These are phyloP conservation scores for Mallotus repandus DNA, from an alignment of 441 rosid genomes.

Conservation along the genomic window DNA sequence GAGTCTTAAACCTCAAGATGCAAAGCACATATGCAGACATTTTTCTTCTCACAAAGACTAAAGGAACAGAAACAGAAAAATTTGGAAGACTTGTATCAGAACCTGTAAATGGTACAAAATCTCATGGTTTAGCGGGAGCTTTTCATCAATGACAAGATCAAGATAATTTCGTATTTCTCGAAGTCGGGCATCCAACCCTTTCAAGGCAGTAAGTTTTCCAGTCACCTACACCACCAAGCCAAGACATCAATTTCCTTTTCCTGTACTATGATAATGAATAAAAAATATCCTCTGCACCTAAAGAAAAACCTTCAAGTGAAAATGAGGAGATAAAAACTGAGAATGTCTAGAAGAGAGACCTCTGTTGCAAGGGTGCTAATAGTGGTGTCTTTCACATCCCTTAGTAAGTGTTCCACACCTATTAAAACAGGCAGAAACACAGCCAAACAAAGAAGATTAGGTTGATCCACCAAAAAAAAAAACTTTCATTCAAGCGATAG, in stretches of 20 bases:
- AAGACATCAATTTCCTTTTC: background rate
- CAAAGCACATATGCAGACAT: background rate
- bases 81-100: background rate
- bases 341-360: constrained; percentile 38
- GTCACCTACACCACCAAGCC: constrained; percentile 34
- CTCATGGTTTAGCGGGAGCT: constrained; percentile 62
- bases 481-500: background rate
- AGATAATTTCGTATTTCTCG: constrained; percentile 55
- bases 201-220: constrained; percentile 56
- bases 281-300: too few relatives aligned
- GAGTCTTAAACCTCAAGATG: background rate
- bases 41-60: background rate
- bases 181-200: constrained; percentile 61
- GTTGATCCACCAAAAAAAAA: background rate
- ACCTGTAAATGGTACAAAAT: constrained; percentile 65
- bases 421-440: constrained; percentile 6
- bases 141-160: constrained; percentile 47
- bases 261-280: background rate
- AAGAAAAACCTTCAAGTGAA: background rate
- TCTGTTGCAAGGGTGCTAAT: constrained; percentile 87
- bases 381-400: constrained; percentile 88
- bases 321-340: background rate
- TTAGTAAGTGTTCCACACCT: constrained; percentile 87
- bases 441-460: background rate
- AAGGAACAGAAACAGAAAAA: background rate